Evolutionary conservation across 2,329 filamentous ascomycete genomes (phyloP).

Genomic region (Cephalotrichum gorgonifer): DNA sequence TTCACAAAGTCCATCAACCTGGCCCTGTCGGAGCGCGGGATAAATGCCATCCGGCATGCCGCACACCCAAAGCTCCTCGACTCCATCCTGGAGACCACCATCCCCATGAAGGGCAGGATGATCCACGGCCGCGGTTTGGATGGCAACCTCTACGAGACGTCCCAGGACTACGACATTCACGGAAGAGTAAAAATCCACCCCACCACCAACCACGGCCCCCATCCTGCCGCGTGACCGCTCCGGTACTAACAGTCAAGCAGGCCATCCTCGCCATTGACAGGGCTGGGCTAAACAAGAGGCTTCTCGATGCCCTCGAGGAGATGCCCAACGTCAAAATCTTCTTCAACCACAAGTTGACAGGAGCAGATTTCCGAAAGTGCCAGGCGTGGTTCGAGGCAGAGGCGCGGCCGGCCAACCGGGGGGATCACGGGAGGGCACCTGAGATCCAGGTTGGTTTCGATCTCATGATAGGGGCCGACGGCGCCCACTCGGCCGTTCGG

Average conservation of each 20-base stretch:
- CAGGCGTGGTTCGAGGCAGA: slow-evolving; percentile 78
- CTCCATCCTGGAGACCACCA: slow-evolving; percentile 63
- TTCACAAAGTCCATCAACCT: slow-evolving; percentile 99
- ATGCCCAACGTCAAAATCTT: slow-evolving; percentile 85
- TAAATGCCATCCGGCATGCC: slow-evolving; percentile 72
- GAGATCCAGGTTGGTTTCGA: slow-evolving; percentile 86
- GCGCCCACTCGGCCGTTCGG: slow-evolving; percentile 82
- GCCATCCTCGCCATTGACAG: slow-evolving; percentile 81
- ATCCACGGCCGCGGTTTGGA: slow-evolving; percentile 64
- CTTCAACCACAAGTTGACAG: slow-evolving; percentile 89
- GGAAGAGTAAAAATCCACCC: slow-evolving; percentile 54
- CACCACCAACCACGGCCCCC: neutral
- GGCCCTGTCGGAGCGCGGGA: slow-evolving; percentile 85
- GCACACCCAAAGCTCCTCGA: slow-evolving; percentile 59
- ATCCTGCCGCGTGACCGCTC: slow-evolving; percentile 34
- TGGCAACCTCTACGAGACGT: slow-evolving; percentile 63
- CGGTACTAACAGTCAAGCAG: slow-evolving; percentile 29
- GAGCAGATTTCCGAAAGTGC: slow-evolving; percentile 69
- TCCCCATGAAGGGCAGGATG: slow-evolving; percentile 95
- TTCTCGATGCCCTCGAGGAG: slow-evolving; percentile 73
- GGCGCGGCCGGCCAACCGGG: slow-evolving; percentile 10
- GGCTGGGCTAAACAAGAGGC: slow-evolving; percentile 66
- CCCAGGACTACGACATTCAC: slow-evolving; percentile 86
- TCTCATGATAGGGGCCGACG: slow-evolving; percentile 87
- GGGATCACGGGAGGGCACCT: slow-evolving; percentile 27